A percentile compares a stretch with the other conserved stretches of the same genome.
Conservation (phyloP, 2,329 filamentous ascomycete genomes). For the Emericellopsis cladophorae region DNA sequence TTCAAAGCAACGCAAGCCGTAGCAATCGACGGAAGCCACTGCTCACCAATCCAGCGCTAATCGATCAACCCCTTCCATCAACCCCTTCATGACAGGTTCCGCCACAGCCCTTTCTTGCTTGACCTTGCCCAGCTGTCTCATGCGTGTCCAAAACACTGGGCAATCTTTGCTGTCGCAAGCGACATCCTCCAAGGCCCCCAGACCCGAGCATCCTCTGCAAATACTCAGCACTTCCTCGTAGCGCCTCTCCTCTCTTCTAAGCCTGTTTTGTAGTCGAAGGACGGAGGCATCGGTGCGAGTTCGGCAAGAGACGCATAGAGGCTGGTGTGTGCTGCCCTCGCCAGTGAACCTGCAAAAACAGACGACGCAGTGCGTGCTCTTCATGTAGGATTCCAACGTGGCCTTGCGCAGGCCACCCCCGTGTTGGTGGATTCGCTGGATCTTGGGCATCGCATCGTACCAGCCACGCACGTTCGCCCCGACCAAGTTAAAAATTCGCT, state of each 20-base stretch:
- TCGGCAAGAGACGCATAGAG: constrained; percentile 47
- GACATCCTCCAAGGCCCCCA: constrained; percentile 66
- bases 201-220: constrained; percentile 68
- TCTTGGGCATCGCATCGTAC: constrained; percentile 95
- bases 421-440: constrained; percentile 50
- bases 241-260: constrained; percentile 51
- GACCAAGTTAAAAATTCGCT: constrained; percentile 92
- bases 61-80: constrained; percentile 14
- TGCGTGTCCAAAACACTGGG: constrained; percentile 75
- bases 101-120: constrained; percentile 20
- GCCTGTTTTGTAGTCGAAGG: constrained; percentile 45
- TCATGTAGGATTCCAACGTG: constrained; percentile 93
- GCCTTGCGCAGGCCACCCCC: constrained; percentile 31
- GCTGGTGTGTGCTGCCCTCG: constrained; percentile 10
- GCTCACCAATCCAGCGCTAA: constrained; percentile 21
- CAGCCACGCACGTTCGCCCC: constrained; percentile 82
- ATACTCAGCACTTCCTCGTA: constrained; percentile 53
- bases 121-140: constrained; percentile 43
- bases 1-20: no score
- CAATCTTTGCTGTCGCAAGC: constrained; percentile 85
- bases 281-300: constrained; percentile 38
- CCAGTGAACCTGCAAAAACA: constrained; percentile 31
- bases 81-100: constrained; percentile 17
- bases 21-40: background rate
- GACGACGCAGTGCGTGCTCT: constrained; percentile 62